Base-by-base conservation (phyloP, 2,329 filamentous ascomycete genomes). In the Endothia cerciana region DNA sequence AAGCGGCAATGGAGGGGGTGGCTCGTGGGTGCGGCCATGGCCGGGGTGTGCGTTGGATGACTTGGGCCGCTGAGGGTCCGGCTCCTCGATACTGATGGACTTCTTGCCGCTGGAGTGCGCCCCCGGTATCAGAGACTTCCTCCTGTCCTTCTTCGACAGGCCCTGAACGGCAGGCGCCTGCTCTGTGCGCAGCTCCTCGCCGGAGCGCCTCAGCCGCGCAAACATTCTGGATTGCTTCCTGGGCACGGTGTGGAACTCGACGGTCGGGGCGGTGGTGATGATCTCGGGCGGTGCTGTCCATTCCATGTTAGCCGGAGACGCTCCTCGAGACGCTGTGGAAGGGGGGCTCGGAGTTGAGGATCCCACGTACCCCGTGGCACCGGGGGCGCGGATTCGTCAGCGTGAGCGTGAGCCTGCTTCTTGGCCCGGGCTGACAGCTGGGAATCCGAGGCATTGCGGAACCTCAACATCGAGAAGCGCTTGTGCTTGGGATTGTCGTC, bases 381-480 rank as follows among this genome's bases (percentile, higher is more conserved):
- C n/a, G 67, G 82, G 72, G 83, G 88, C 72, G 83, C 87, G 28
- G 82, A 78, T 71, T 80, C 83, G 72, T 83, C 80, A 67, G 82
- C 80, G 69, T 80, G 78, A 56, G 61, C 62, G 15, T 65, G 53
- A 8, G 75, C 76, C 64, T 93, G 89, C 72, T 90, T 86, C 75
- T 90, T 93, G 62, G 90, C 90, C 75, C 88, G 87, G 38, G 88
- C 82, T 13, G 92, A 93, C 68, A 98, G 80, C 77, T 97, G 93
- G 60, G 93, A 91, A 79, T 98, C 94, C 10, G 94, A 97, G 68
- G 93, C 94, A 85, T 97, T 94, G 73, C 93, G 91, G 76, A 95
- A 93, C 74, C 90, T 89, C 79, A 97, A 82, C 77, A 97, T 82
- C 64, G 86, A 89, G 74, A 90, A 90, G 68, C 87, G 85, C 67